Base-by-base conservation (phyloP, 1,284 basidiomycete genomes). In the Apiotrichum siamense region DNA sequence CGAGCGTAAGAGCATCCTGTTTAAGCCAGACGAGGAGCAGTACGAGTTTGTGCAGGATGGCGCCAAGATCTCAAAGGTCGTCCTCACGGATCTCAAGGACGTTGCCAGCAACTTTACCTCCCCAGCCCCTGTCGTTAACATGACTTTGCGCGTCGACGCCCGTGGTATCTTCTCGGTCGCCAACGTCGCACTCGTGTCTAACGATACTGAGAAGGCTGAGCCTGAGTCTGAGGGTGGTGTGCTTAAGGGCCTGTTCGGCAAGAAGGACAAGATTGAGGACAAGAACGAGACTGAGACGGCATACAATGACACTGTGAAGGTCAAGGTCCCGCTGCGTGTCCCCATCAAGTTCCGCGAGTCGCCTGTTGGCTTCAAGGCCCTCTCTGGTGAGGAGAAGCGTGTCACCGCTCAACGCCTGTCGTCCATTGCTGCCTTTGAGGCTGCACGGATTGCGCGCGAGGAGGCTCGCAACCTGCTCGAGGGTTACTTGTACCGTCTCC, bases 391-490 rank as follows among this genome's bases (percentile, higher is more conserved):
- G 18, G 81, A 88, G 69, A 92, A 92, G 76, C 80, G 81, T 41
- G 75, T 76, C 10, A 79, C 87, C 21, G 80, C 84, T 46, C 79
- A 81, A 55, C 80, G 91, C 65, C 77, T 96, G 24, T 79, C 83
- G n/a, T 81, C 83, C 4, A 78, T 97, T 56, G 85, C 93, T 55
- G 73, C 77, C 11, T 85, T 86, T 48, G 92, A 97, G 71, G 76
- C 78, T 1, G 81, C 83, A 18, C 91, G 90, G 67, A 79, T 78
- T 25, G 81, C 83, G 47, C 83, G 84, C 44, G 94, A 94, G 66
- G 94, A 97, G 72, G 88, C 90, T 2, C 81, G 85, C 49, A 99
- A 99, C 75, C 79, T 81, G 25, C 83, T 99, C 50, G 96, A 99
- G 74, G 82, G 86, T 24, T 94, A 93, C 72, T 75, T 97, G 18